Base-by-base conservation (phyloP, 2,329 filamentous ascomycete genomes). In the Harringtonia lauricola region DNA sequence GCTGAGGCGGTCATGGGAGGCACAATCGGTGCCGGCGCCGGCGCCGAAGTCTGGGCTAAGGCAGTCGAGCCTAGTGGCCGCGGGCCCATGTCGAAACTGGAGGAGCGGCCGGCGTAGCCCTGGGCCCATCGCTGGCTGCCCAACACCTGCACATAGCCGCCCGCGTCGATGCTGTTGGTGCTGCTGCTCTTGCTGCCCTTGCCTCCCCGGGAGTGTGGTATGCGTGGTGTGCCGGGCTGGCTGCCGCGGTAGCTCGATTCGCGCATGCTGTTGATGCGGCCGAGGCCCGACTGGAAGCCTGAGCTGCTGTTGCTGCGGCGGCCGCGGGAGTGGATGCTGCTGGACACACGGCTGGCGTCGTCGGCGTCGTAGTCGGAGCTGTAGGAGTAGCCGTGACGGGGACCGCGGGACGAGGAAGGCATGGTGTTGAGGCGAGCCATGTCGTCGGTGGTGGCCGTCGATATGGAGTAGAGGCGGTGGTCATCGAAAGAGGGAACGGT, bases 271-370 rank as follows among this genome's bases (percentile, higher is more conserved):
- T 81, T 80, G 55, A 83, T 74, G 49, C 76, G 73, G 36, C 71
- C 70, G 41, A 81, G 63, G 36, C 68, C 68, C 10, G 72, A 64
- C 52, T 76, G 76, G 54, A 82, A 81, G 57, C 81, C 85, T 30
- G 83, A 86, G 59, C 81, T 84, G 67, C 84, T 90, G 58, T 88
- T 87, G 64, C 86, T 92, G 46, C 85, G 76, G 47, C 81, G 76
- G 14, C 77, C 75, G 40, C 76, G 70, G 18, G 74, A 71, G 24
- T 74, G 70, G 29, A 61, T 55, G 49, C 67, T 65, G 49, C 66
- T 67, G n/a, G 74, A 76, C 46, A 71, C 61, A 43, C 69, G 64
- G 55, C 68, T 73, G 17, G 67, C 62, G 50, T 76, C 71, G 57
- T 79, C 73, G 47, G 62, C 64, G n/a, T 81, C 76, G 48, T 72